Evolutionary conservation across 805 yeast species (phyloP).

Genomic region (Starmerella tilneyi): DNA sequence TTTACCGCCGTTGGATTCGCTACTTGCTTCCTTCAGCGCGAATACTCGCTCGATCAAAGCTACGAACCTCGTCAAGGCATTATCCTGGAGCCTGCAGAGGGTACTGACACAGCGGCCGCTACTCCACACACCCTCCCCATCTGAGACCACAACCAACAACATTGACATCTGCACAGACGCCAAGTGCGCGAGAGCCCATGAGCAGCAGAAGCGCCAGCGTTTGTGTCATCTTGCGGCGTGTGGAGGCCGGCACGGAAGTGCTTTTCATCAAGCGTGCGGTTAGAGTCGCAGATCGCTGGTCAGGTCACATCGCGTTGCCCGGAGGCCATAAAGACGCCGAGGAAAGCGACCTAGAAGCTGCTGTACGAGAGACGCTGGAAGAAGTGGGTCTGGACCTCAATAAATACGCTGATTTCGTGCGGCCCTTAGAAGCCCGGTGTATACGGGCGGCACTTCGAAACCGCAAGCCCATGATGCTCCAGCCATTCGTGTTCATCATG

Average conservation of each 20-base stretch:
- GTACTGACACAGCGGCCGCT: not conserved
- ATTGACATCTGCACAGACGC: too few relatives aligned
- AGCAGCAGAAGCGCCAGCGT: slow-evolving; percentile 9
- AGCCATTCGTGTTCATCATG: slow-evolving; percentile 32
- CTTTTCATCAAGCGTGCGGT: slow-evolving; percentile 33
- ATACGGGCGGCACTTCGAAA: slow-evolving; percentile 32
- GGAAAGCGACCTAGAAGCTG: slow-evolving; percentile 30
- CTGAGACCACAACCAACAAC: not conserved
- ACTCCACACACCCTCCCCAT: too few relatives aligned
- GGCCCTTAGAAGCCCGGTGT: slow-evolving; percentile 31
- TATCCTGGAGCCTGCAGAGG: not conserved
- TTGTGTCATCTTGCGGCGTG: slow-evolving; percentile 7
- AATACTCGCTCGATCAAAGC: slow-evolving; percentile 24
- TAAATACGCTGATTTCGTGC: slow-evolving; percentile 27
- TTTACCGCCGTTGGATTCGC: slow-evolving; percentile 24
- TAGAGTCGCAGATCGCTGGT: slow-evolving; percentile 34
- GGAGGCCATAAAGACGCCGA: slow-evolving; percentile 34
- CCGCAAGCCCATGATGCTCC: slow-evolving; percentile 29
- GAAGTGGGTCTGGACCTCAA: slow-evolving; percentile 34
- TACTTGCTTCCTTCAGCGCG: slow-evolving; percentile 23
- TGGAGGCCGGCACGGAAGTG: slow-evolving; percentile 25
- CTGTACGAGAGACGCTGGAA: slow-evolving; percentile 33
- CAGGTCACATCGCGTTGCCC: slow-evolving; percentile 36
- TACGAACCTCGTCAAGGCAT: slow-evolving; percentile 24
- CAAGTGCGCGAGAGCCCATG: too few relatives aligned